phyloP scores from a whole-genome alignment of 805 yeast genomes.

The Zygosaccharomyces lentus region DNA sequence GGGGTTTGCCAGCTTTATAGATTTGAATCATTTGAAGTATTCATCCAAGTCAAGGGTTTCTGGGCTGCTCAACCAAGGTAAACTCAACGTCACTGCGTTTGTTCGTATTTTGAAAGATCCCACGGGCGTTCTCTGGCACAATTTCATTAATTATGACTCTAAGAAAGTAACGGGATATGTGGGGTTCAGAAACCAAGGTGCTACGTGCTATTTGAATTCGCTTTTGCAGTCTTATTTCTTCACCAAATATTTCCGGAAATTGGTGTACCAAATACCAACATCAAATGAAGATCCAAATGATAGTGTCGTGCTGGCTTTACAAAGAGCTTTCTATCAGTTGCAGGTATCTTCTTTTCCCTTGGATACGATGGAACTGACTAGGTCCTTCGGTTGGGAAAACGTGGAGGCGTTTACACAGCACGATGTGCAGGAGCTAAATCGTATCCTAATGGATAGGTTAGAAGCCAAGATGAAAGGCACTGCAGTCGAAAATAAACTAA shows the following conservation, averaged over 20 bases:
- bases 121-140: constrained; percentile 94
- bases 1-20: constrained; percentile 86
- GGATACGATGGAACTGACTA: constrained; percentile 81
- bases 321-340: constrained; percentile 77
- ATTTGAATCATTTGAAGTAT: constrained; percentile 45
- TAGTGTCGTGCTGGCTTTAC: constrained; percentile 79
- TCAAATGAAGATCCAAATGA: constrained; percentile 48
- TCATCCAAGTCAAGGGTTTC: constrained; percentile 38
- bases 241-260: constrained; percentile 73
- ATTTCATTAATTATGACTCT: constrained; percentile 78
- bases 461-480: constrained; percentile 92
- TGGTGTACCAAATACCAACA: constrained; percentile 89
- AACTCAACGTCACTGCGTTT: constrained; percentile 68
- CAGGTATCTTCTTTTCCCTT: constrained; percentile 71
- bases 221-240: constrained; percentile 85
- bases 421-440: constrained; percentile 93
- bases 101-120: constrained; percentile 78
- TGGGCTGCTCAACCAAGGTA: constrained; percentile 47
- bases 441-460: constrained; percentile 90
- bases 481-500: constrained; percentile 65
- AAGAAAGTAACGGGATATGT: constrained; percentile 84
- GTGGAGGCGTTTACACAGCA: constrained; percentile 96
- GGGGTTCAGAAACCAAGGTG: constrained; percentile 95
- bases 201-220: constrained; percentile 94
- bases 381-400: constrained; percentile 95